Evolutionary conservation across 768 basidiomycete genomes (phyloP).

Genomic region (Strobilomyces confusus): DNA sequence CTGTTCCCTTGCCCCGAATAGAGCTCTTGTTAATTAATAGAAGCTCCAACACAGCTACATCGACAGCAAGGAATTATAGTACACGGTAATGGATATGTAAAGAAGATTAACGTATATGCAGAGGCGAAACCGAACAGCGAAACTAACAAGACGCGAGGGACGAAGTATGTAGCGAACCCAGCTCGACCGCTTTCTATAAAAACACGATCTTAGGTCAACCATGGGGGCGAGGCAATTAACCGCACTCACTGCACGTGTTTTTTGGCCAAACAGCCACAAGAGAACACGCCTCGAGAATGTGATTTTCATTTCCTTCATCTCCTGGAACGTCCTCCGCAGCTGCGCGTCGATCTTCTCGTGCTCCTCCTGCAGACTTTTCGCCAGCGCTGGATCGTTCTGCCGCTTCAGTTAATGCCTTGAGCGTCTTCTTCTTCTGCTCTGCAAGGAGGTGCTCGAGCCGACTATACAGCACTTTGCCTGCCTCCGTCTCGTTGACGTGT

Average conservation of each 20-base stretch:
- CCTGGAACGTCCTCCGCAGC: neutral
- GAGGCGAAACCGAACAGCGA: neutral
- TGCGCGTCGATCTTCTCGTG: neutral
- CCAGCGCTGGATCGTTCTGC: neutral
- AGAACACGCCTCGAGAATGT: neutral
- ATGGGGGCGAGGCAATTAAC: neutral
- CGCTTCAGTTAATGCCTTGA: neutral
- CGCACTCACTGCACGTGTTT: neutral
- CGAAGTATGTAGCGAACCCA: neutral
- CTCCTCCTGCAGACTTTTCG: neutral
- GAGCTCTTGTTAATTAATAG: no score
- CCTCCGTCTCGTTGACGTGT: slow-evolving; percentile 21
- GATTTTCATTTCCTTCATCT: neutral
- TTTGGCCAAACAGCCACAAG: neutral
- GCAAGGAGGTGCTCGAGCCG: neutral
- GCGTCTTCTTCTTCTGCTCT: neutral
- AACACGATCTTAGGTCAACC: neutral
- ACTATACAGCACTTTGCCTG: neutral
- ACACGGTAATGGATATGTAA: neutral
- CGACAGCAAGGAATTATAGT: no score
- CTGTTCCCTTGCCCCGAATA: no score
- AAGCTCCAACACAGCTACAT: no score
- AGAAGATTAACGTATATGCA: neutral
- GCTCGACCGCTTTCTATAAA: neutral
- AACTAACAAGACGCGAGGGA: neutral